phyloP scores from a whole-genome alignment of 2,329 filamentous ascomycete genomes.

The Xylariaceae sp. region DNA sequence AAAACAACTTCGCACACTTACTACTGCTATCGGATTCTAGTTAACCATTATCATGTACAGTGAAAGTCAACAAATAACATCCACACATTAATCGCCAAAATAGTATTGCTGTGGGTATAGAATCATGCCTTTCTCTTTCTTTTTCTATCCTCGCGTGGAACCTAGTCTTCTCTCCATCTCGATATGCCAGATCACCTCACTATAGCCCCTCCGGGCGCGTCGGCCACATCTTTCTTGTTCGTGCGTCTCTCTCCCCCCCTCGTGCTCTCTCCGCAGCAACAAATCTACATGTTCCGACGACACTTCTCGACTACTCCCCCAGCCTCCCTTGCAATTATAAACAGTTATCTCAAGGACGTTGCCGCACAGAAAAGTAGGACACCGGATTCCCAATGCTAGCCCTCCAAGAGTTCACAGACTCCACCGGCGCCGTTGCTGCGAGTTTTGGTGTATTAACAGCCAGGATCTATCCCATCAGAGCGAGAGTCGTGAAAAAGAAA shows the following conservation, averaged over 20 bases:
- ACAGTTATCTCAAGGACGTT: slow-evolving; percentile 25
- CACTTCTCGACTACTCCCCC: slow-evolving; percentile 4
- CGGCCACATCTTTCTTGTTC: slow-evolving; percentile 14
- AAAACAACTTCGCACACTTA: background rate
- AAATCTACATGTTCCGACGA: slow-evolving; percentile 15
- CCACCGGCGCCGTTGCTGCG: slow-evolving; percentile 33
- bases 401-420: slow-evolving; percentile 26
- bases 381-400: slow-evolving; percentile 32
- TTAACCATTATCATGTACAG: background rate
- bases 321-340: slow-evolving; percentile 26
- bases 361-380: slow-evolving; percentile 27
- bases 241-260: slow-evolving; percentile 15
- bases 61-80: background rate
- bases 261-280: slow-evolving; percentile 11
- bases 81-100: slow-evolving; percentile 13
- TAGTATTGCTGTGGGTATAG: slow-evolving; percentile 11
- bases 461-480: slow-evolving; percentile 33
- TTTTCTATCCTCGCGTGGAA: slow-evolving; percentile 22
- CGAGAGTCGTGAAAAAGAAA: slow-evolving; percentile 33
- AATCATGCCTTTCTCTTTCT: slow-evolving; percentile 22
- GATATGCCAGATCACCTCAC: slow-evolving; percentile 24
- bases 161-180: slow-evolving; percentile 19
- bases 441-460: slow-evolving; percentile 33
- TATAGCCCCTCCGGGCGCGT: slow-evolving; percentile 20
- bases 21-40: background rate